Percentiles rank a stretch among this genome's conserved stretches.
Conservation (phyloP, 306 rosid genomes). For the Dryas drummondii region DNA sequence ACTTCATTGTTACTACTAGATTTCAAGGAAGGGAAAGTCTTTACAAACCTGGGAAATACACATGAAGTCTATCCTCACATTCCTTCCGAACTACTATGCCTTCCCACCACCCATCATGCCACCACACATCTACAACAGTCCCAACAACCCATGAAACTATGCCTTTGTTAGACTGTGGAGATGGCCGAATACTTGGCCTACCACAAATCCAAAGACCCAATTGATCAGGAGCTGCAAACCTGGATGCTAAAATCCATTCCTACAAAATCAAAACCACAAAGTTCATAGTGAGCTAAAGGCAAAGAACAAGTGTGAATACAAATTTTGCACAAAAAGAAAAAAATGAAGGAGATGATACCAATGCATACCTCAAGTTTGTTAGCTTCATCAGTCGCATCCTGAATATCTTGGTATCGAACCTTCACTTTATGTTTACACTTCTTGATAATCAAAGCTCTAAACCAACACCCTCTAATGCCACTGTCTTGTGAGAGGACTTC, state of each 20-base stretch:
- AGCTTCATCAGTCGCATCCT: conserved; percentile 69
- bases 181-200: conserved; percentile 63
- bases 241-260: conserved; percentile 86
- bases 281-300: neutral
- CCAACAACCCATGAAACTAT: conserved; percentile 46
- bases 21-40: neutral
- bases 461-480: conserved; percentile 95
- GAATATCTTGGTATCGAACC: conserved; percentile 71
- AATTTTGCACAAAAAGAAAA: neutral
- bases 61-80: conserved; percentile 41
- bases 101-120: conserved; percentile 99
- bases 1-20: neutral
- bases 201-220: conserved; percentile 49
- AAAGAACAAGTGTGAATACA: neutral
- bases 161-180: conserved; percentile 26
- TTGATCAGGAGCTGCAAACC: conserved; percentile 51
- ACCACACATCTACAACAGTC: conserved; percentile 74
- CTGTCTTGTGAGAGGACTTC: conserved; percentile 91
- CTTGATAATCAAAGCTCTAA: conserved; percentile 69
- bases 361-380: conserved; percentile 67
- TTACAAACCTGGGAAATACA: conserved; percentile 74
- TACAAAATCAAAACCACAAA: conserved; percentile 18
- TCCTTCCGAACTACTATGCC: conserved; percentile 64
- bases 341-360: neutral
- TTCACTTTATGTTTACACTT: conserved; percentile 64